Percentiles rank a stretch among this genome's conserved stretches.
Conservation (phyloP, 2,329 filamentous ascomycete genomes). For the Diaporthe helianthi region DNA sequence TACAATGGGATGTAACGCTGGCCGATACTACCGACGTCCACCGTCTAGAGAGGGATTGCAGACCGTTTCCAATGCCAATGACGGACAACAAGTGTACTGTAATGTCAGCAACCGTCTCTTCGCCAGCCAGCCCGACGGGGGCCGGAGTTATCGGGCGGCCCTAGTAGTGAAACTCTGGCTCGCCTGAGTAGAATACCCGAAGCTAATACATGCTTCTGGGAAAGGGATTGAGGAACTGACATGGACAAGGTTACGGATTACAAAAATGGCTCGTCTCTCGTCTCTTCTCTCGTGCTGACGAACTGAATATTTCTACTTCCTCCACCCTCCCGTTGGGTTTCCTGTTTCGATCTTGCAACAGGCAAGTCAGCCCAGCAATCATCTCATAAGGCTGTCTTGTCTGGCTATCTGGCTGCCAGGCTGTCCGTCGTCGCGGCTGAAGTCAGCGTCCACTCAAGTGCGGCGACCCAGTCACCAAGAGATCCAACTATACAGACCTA, state of each 20-base stretch:
- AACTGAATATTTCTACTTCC: slow-evolving; percentile 3
- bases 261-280: slow-evolving; percentile 15
- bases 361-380: not conserved
- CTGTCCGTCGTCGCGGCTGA: not conserved
- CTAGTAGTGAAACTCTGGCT: slow-evolving; percentile 11
- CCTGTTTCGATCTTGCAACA: slow-evolving; percentile 1
- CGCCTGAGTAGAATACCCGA: not conserved
- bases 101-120: not conserved
- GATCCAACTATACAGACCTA: not conserved
- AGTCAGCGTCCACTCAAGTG: not conserved
- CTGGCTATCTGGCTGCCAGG: not conserved
- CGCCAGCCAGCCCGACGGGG: not conserved
- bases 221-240: slow-evolving; percentile 1
- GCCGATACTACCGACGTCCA: not conserved
- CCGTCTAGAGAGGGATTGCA: not conserved
- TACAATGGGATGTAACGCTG: slow-evolving; percentile 9
- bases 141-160: slow-evolving; percentile 20
- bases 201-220: slow-evolving; percentile 15
- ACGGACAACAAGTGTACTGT: not conserved
- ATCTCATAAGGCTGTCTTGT: not conserved
- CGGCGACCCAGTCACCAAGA: not conserved
- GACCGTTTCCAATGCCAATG: slow-evolving; percentile 17
- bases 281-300: slow-evolving; percentile 14
- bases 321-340: not conserved
- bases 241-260: slow-evolving; percentile 20